Conservation (phyloP, 306 rosid genomes). For the Glycyrrhiza uralensis region DNA sequence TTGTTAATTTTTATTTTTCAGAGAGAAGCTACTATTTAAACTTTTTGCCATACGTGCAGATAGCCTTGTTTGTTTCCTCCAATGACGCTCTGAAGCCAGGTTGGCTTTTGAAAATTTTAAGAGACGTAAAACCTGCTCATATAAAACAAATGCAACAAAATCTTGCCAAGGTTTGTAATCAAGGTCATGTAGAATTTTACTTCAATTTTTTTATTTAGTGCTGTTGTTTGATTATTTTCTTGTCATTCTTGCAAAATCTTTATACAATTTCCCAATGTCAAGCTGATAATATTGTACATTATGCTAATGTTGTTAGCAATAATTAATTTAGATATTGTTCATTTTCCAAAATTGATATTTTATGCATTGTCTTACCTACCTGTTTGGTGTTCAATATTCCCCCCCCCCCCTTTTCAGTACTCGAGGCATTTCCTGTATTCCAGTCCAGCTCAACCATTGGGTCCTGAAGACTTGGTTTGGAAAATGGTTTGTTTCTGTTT, state of each 20-base stretch:
- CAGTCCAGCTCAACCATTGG: constrained; percentile 89
- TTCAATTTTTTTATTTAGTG: neutral
- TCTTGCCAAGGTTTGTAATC: constrained; percentile 73
- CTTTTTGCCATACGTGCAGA: constrained; percentile 31
- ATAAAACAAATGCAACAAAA: constrained; percentile 65
- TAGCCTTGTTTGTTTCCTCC: constrained; percentile 70
- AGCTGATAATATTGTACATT: neutral
- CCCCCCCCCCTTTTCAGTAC: constrained; percentile 48
- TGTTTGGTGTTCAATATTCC: constrained; percentile 9
- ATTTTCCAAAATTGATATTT: constrained; percentile 1
- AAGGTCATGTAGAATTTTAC: neutral
- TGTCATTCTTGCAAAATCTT: neutral
- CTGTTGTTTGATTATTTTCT: neutral
- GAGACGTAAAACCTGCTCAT: constrained; percentile 44
- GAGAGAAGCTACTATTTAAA: neutral
- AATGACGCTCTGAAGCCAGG: constrained; percentile 65
- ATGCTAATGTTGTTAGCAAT: neutral
- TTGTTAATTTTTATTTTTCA: constrained; percentile 7
- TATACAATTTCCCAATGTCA: neutral
- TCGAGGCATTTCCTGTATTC: constrained; percentile 86
- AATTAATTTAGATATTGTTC: neutral
- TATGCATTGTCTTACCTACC: constrained; percentile 2
- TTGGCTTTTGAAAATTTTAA: constrained; percentile 74
- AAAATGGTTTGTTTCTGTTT: constrained; percentile 68
- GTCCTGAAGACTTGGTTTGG: constrained; percentile 97